A percentile compares a stretch with the other conserved stretches of the same genome.
Conservation (phyloP, 129 eudicot genomes). For the Glebionis coronaria region DNA sequence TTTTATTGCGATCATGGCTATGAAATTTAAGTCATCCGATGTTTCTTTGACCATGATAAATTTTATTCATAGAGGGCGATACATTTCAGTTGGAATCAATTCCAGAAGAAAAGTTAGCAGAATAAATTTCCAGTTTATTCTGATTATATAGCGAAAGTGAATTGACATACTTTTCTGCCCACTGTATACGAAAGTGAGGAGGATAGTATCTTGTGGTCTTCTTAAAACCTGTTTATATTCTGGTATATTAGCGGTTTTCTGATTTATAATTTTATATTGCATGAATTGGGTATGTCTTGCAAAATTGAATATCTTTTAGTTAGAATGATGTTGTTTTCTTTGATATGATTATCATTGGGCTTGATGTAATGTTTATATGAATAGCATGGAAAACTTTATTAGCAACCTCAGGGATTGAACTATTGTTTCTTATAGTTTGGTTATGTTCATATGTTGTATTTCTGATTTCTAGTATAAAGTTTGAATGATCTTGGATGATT, state of each 20-base stretch:
- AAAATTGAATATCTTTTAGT: constrained; percentile 1
- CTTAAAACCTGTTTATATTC: constrained; percentile 5
- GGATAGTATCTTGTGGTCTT: background rate
- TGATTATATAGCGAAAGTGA: no score
- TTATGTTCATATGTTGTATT: background rate
- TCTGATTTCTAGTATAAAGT: constrained; percentile 7
- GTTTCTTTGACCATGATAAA: no score
- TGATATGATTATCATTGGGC: constrained; percentile 4
- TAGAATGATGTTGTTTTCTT: background rate
- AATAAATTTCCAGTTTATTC: no score
- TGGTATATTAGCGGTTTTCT: constrained; percentile 17
- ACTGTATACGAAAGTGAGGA: no score
- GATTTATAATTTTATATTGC: background rate
- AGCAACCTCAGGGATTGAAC: constrained; percentile 8
- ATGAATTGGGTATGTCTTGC: constrained; percentile 1
- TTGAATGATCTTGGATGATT: constrained; percentile 16
- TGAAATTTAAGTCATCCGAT: no score
- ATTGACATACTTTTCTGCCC: no score
- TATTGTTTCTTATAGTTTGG: background rate
- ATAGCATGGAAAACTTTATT: background rate
- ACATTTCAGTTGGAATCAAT: no score
- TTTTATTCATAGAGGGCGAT: no score
- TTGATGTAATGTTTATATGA: constrained; percentile 11
- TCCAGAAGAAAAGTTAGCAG: no score
- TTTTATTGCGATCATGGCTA: no score